phyloP scores from a whole-genome alignment of 2,329 filamentous ascomycete genomes.

The Cladophialophora yegresii region DNA sequence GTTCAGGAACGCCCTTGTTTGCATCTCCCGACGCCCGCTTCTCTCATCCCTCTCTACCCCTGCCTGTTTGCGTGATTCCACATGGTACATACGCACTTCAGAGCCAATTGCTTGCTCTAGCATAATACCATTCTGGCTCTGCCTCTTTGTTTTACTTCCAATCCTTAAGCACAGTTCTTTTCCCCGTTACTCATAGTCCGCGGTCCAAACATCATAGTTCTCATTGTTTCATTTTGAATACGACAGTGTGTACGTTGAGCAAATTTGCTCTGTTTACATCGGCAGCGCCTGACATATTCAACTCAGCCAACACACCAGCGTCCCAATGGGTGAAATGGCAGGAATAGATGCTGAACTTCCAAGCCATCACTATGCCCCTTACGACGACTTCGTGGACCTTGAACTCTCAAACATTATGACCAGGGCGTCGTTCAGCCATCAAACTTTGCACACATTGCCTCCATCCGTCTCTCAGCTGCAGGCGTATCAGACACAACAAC shows the following conservation, averaged over 20 bases:
- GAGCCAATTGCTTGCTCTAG: constrained; percentile 19
- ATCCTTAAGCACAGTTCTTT: constrained; percentile 9
- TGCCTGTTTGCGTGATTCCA: constrained; percentile 36
- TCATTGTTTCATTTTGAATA: constrained; percentile 2
- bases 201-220: not conserved
- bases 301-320: not conserved
- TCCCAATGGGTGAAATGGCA: constrained; percentile 3
- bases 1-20: constrained; percentile 36
- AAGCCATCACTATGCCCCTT: constrained; percentile 12
- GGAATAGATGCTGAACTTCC: constrained; percentile 13
- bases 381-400: constrained; percentile 11
- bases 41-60: constrained; percentile 18
- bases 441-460: constrained; percentile 11
- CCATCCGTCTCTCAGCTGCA: constrained; percentile 3
- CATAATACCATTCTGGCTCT: constrained; percentile 23
- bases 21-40: constrained; percentile 22
- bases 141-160: constrained; percentile 14
- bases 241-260: not conserved
- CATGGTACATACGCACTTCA: constrained; percentile 15
- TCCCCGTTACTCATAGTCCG: constrained; percentile 3
- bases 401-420: constrained; percentile 16
- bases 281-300: not conserved
- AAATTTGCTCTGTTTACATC: not conserved
- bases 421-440: constrained; percentile 16
- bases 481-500: constrained; percentile 1